phyloP scores from a whole-genome alignment of 495 filamentous ascomycete genomes.

The Saxophila tyrrhenica region DNA sequence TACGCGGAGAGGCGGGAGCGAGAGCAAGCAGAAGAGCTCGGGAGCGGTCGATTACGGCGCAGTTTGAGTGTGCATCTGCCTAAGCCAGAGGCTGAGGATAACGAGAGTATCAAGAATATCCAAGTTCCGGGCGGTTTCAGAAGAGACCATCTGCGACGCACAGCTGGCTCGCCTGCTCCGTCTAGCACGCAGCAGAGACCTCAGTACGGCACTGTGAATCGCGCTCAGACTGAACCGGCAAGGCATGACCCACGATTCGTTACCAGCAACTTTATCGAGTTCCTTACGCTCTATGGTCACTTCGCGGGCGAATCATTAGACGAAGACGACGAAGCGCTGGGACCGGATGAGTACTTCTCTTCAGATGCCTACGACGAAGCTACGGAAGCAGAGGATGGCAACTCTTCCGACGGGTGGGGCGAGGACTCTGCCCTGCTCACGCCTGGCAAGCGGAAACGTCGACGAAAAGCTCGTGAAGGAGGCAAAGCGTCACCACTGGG shows the following conservation, averaged over 20 bases:
- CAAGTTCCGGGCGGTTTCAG: constrained; percentile 88
- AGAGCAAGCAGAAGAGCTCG: constrained; percentile 48
- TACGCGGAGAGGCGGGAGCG: constrained; percentile 78
- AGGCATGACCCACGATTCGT: constrained; percentile 51
- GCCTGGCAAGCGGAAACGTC: constrained; percentile 56
- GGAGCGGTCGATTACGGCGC: constrained; percentile 8
- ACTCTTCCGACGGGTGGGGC: constrained; percentile 41
- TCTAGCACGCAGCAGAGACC: constrained; percentile 10
- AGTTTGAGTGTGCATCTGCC: constrained; percentile 73
- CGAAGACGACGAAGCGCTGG: constrained; percentile 71
- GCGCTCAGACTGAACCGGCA: constrained; percentile 23
- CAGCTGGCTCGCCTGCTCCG: constrained; percentile 48
- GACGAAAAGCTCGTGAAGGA: constrained; percentile 56
- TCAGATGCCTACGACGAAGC: constrained; percentile 49
- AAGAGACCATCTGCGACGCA: constrained; percentile 69
- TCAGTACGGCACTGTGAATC: constrained; percentile 30
- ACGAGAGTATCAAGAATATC: constrained; percentile 71
- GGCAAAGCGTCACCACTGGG: constrained; percentile 61
- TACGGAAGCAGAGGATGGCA: constrained; percentile 49
- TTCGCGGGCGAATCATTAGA: constrained; percentile 94
- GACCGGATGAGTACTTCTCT: constrained; percentile 74
- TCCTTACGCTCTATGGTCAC: constrained; percentile 87
- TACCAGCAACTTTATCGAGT: constrained; percentile 88
- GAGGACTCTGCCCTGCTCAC: constrained; percentile 75
- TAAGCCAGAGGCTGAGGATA: constrained; percentile 48